Conservation (phyloP, 1,284 basidiomycete genomes). For the Naganishia liquefaciens region DNA sequence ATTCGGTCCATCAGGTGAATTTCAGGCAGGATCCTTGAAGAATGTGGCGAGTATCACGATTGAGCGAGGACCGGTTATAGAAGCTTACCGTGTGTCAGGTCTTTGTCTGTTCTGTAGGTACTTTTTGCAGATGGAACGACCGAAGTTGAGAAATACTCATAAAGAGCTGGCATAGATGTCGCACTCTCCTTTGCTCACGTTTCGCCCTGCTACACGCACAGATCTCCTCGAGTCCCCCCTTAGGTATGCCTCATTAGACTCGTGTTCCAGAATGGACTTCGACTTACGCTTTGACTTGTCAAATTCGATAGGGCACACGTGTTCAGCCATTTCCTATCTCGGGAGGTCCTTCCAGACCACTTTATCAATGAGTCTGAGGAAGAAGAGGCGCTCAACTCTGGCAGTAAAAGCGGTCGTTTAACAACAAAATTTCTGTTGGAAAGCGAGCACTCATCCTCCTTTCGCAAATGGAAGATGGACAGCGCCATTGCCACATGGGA, state of each 20-base stretch:
- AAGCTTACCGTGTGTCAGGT: neutral
- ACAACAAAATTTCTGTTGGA: neutral
- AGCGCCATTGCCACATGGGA: constrained; percentile 32
- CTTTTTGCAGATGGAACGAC: neutral
- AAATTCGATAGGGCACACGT: constrained; percentile 27
- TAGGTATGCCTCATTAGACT: constrained; percentile 23
- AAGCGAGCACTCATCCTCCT: neutral
- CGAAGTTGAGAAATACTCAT: no score
- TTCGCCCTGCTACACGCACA: constrained; percentile 59
- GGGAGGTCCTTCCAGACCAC: constrained; percentile 23
- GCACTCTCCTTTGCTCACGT: constrained; percentile 63
- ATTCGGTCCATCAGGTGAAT: constrained; percentile 40
- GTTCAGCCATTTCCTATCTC: constrained; percentile 20
- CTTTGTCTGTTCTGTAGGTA: constrained; percentile 3
- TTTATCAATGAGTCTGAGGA: constrained; percentile 1
- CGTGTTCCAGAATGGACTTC: neutral
- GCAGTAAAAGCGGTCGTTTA: no score
- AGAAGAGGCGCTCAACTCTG: neutral
- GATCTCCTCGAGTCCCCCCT: constrained; percentile 46
- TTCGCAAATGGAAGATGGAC: constrained; percentile 27
- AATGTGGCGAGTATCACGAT: constrained; percentile 63
- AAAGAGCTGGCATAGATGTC: constrained; percentile 65
- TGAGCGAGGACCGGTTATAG: neutral
- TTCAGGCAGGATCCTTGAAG: constrained; percentile 61
- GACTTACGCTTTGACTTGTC: neutral